Percentiles rank a stretch among this genome's conserved stretches.
phyloP scores from a whole-genome alignment of 2,329 filamentous ascomycete species.

The Paecilomyces dactylethromorphus region DNA sequence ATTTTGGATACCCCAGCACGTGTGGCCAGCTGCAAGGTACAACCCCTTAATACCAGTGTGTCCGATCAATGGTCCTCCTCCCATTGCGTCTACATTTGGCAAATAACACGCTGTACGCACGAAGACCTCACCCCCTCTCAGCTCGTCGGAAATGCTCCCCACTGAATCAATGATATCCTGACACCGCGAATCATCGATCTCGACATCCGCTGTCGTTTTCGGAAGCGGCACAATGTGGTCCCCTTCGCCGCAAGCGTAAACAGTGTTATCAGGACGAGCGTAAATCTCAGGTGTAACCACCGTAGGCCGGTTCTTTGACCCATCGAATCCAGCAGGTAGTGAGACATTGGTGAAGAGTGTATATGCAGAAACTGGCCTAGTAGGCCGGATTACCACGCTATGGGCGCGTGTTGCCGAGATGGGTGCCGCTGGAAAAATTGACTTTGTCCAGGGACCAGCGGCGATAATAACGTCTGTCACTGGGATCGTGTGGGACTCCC shows the following conservation, averaged over 20 bases:
- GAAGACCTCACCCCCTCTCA: slow-evolving; percentile 63
- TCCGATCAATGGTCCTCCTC: slow-evolving; percentile 71
- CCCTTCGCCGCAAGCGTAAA: slow-evolving; percentile 91
- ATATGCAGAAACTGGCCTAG: slow-evolving; percentile 44
- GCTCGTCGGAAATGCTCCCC: slow-evolving; percentile 44
- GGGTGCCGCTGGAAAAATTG: slow-evolving; percentile 48
- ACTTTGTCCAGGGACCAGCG: slow-evolving; percentile 57
- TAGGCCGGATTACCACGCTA: slow-evolving; percentile 55
- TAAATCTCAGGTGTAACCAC: slow-evolving; percentile 88
- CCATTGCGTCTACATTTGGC: slow-evolving; percentile 58
- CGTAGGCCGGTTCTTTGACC: slow-evolving; percentile 48
- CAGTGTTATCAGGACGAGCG: slow-evolving; percentile 76
- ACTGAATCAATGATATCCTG: slow-evolving; percentile 82
- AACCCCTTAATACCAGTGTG: slow-evolving; percentile 65
- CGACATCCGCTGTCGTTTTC: slow-evolving; percentile 65
- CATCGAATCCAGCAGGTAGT: slow-evolving; percentile 56
- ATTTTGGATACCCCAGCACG: slow-evolving; percentile 98
- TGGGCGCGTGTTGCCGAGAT: slow-evolving; percentile 57
- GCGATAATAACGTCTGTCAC: slow-evolving; percentile 57
- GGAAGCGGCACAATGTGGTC: slow-evolving; percentile 72
- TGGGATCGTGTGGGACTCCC: slow-evolving; percentile 42
- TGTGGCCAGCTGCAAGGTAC: slow-evolving; percentile 82
- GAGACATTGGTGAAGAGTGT: slow-evolving; percentile 73
- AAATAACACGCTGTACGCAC: slow-evolving; percentile 88
- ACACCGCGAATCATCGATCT: slow-evolving; percentile 68